Percentiles rank a stretch among this genome's conserved stretches.
Conservation (phyloP, 2,329 filamentous ascomycete species). For the Apiospora pterosperma region DNA sequence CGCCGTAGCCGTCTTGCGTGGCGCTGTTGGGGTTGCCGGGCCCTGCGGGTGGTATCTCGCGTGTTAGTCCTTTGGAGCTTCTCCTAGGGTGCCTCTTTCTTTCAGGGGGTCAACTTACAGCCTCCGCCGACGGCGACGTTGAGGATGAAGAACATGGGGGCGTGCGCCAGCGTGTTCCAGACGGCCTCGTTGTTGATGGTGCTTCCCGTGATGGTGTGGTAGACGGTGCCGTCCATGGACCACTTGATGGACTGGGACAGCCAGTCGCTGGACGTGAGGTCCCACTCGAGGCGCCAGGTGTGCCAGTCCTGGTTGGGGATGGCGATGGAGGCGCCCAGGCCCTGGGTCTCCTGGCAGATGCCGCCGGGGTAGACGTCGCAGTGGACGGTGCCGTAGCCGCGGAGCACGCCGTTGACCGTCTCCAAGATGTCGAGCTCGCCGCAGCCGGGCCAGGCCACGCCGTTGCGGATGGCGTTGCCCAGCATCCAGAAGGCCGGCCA, state of each 20-base stretch:
- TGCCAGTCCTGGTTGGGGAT: constrained; percentile 45
- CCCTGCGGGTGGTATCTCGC: constrained; percentile 15
- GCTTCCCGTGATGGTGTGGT: constrained; percentile 39
- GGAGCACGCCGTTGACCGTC: constrained; percentile 42
- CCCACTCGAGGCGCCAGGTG: constrained; percentile 44
- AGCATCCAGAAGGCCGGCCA: constrained; percentile 54
- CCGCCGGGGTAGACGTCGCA: constrained; percentile 42
- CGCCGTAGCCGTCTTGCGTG: constrained; percentile 43
- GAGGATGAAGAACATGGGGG: constrained; percentile 42
- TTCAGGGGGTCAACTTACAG: constrained; percentile 11
- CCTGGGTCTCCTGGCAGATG: constrained; percentile 44
- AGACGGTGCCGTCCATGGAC: constrained; percentile 42
- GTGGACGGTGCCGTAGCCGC: constrained; percentile 45
- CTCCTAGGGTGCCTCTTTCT: too few species aligned
- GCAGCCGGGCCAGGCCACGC: constrained; percentile 43
- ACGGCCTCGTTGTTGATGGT: constrained; percentile 35
- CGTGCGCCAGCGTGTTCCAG: constrained; percentile 42
- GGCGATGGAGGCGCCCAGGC: constrained; percentile 12
- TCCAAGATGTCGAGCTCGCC: constrained; percentile 51
- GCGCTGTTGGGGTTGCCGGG: constrained; percentile 44
- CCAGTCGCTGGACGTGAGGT: constrained; percentile 42
- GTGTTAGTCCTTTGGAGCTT: not conserved
- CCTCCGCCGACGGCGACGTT: constrained; percentile 45
- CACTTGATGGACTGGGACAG: constrained; percentile 44
- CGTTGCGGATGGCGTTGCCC: constrained; percentile 43